Evolutionary conservation across 208 protist species (phyloP).

Genomic region (Crithidia sp.): DNA sequence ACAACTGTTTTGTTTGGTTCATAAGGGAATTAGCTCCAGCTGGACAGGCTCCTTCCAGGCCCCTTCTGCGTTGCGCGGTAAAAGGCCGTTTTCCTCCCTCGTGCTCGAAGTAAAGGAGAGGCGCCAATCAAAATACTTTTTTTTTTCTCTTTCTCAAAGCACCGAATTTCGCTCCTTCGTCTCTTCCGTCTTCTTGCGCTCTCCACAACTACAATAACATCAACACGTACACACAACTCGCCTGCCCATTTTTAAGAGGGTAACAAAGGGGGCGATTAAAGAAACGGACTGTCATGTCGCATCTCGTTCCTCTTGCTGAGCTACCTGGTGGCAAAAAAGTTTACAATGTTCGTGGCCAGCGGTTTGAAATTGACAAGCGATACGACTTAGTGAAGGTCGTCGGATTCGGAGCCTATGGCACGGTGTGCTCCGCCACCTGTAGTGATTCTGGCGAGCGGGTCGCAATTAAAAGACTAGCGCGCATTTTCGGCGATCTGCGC

Average conservation of each 20-base stretch:
- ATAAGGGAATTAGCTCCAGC: too few relatives aligned
- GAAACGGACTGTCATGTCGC: slow-evolving; percentile 38
- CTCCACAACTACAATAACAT: not conserved
- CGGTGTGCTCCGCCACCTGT: slow-evolving; percentile 77
- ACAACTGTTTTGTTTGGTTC: too few relatives aligned
- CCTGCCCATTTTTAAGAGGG: not conserved
- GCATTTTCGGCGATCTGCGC: slow-evolving; percentile 94
- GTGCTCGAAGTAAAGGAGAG: too few relatives aligned
- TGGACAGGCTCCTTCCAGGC: too few relatives aligned
- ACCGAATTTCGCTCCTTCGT: too few relatives aligned
- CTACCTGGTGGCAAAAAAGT: slow-evolving; percentile 71
- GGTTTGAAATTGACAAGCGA: slow-evolving; percentile 81
- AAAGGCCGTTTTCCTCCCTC: too few relatives aligned
- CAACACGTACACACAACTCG: not conserved
- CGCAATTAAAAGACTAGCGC: slow-evolving; percentile 98
- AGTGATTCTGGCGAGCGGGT: slow-evolving; percentile 66
- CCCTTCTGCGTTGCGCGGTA: not conserved
- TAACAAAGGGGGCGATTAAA: not conserved
- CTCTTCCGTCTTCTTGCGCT: too few relatives aligned
- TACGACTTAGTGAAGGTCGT: slow-evolving; percentile 85
- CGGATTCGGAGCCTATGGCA: slow-evolving; percentile 87
- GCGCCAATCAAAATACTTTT: too few relatives aligned
- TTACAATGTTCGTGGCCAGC: slow-evolving; percentile 83
- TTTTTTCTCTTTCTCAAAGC: too few relatives aligned
- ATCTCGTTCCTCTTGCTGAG: slow-evolving; percentile 54